Base-by-base conservation (phyloP, 352 stramenopile species). In the Lagenidium sp. region DNA sequence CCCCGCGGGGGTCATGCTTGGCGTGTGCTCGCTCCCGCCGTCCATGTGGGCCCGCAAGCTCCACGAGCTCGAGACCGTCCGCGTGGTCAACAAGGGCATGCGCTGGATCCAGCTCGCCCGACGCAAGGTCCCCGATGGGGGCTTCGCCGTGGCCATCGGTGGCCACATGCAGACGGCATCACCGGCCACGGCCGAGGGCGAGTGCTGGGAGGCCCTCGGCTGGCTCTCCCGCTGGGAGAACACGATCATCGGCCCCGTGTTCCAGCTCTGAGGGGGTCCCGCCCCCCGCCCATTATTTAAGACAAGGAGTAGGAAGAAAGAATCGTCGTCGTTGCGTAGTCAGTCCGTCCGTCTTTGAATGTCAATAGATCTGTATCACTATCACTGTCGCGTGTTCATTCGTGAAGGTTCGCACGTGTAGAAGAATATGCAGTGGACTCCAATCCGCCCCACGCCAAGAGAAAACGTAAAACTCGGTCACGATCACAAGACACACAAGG, bases 81-180 rank as follows among this genome's bases (percentile, higher is more conserved):
- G 26, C 38, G 49, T 45, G 22, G 40, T 53, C 5, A 20, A 47
- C 20, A 48, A 48, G 13, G 44, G 51, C 26, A 49, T 59, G 44
- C 51, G 44, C 36, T 57, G 50, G 50, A 47, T 58, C 30, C 43
- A 58, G 37, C 53, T 58, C 22, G 41, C 50, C 22, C 7, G 50
- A 30, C 21, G 18, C 25, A 36, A 11, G 18, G 19, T 19, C 4
- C 28, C 16, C 5, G 31, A 12, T 23, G 34, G 40, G 31, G 23
- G 29, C 39, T 35, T 57, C 42, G 47, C 50, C 36, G 50, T 44
- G 4, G 12, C 12, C 24, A 13, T 36, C 29, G 50, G 50, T 15
- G 41, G 41, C 36, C 42, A 22, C 23, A 26, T 47, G 19, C 21
- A 22, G 22, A 51, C 36, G 24, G 38, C n/a, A 11, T 48, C 47